Base-by-base conservation (phyloP, 345 rosid genomes). In the Syzygium oleosum region DNA sequence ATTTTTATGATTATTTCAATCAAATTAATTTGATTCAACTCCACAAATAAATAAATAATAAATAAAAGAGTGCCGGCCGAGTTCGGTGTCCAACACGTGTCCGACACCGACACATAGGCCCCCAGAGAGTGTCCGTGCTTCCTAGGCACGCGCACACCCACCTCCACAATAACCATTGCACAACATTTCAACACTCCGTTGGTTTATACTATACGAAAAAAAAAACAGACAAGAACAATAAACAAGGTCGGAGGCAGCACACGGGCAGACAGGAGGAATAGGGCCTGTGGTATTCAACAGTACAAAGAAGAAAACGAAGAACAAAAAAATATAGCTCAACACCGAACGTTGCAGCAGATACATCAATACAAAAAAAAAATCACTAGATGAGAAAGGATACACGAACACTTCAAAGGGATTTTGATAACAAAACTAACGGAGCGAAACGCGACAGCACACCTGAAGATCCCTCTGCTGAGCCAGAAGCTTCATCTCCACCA, bases 381-480 rank as follows among this genome's bases (percentile, higher is more conserved):
- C 46, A 17, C 25, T 9, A 21, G 23, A 68, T 68, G 46, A 34
- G 46, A 68, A 34, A 34, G 4, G 9, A 34, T 73, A 73, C 80
- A 73, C 80, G 9, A 38, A 34, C 49, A 4, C 38, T 25, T 25
- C 9, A 73, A 9, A 73, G 80, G 49, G 46, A 38, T 34, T 23
- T 73, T 11, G 7, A 34, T 17, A 34, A 34, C 13, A 1, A 68
- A 68, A 31, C 43, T 68, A 19, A 68, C 79, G 34, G 79, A 68
- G 43, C 12, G 9, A 4, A 68, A 34, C 19, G 34, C 79, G 34
- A 9, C 23, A 17, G 23, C 41, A 52, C n/a, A 95, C 98, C 96
- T 95, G 95, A 88, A 94, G 98, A 88, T 95, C 98, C 88, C 99
- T 97, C 86, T 98, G 99, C 86, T 97, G 99, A 68, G 99, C 99